Evolutionary conservation across 768 basidiomycete species (phyloP).

Genomic region (Boletus sensibilis): DNA sequence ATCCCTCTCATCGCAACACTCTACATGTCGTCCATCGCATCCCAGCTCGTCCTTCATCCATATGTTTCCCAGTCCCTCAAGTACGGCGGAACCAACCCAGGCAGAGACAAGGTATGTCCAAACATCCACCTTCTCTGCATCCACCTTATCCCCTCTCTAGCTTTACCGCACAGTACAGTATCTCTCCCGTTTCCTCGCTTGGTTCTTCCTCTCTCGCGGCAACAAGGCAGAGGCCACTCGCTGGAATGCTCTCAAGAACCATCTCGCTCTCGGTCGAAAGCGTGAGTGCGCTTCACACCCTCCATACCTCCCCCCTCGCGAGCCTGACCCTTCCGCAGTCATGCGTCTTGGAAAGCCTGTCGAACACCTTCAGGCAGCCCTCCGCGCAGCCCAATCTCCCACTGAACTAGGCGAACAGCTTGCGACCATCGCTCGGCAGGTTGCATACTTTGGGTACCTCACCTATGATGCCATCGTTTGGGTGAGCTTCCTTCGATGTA

Average conservation of each 20-base stretch:
- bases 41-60: conserved; percentile 86
- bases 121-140: background rate
- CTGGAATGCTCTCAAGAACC: conserved; percentile 83
- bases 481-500: conserved; percentile 47
- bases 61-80: conserved; percentile 71
- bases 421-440: conserved; percentile 76
- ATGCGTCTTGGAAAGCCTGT: conserved; percentile 91
- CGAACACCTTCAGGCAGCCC: conserved; percentile 89
- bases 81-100: conserved; percentile 76
- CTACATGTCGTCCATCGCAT: conserved; percentile 44
- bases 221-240: conserved; percentile 67
- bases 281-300: conserved; percentile 41
- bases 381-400: conserved; percentile 61
- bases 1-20: conserved; percentile 15
- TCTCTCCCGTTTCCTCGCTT: conserved; percentile 84
- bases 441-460: conserved; percentile 88
- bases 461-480: conserved; percentile 80
- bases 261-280: conserved; percentile 83
- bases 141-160: conserved; percentile 39
- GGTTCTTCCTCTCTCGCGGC: conserved; percentile 71
- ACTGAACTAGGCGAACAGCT: conserved; percentile 68
- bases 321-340: conserved; percentile 46
- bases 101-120: conserved; percentile 79
- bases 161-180: conserved; percentile 90
- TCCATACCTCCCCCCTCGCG: background rate